These are phyloP conservation scores for Leersia perrieri DNA, from an alignment of 176 grass and related monocot genomes.

Conservation along the genomic window DNA sequence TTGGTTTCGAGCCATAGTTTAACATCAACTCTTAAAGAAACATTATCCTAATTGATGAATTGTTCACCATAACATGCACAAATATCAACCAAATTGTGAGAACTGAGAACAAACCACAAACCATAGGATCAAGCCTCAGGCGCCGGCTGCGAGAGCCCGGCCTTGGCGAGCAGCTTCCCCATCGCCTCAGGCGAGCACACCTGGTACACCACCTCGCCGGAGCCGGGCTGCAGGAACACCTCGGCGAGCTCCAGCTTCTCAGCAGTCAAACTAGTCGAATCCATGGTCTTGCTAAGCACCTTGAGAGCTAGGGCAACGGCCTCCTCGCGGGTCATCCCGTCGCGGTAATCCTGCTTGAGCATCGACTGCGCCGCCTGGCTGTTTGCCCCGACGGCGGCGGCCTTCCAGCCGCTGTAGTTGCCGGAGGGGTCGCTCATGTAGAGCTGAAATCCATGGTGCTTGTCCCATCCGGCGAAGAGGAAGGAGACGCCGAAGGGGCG, in stretches of 20 bases:
- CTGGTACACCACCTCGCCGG: constrained; percentile 77
- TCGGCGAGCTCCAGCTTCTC: constrained; percentile 76
- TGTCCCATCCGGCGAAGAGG: constrained; percentile 92
- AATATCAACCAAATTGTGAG: too few species aligned
- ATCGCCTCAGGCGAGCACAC: constrained; percentile 66
- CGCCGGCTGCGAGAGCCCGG: constrained; percentile 64
- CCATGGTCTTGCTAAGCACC: constrained; percentile 96
- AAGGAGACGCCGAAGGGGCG: constrained; percentile 95
- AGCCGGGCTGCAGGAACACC: constrained; percentile 57
- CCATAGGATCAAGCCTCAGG: constrained; percentile 44
- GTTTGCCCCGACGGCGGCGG: constrained; percentile 84
- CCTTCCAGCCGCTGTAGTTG: constrained; percentile 92
- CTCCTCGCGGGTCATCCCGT: constrained; percentile 76
- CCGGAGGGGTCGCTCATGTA: constrained; percentile 91
- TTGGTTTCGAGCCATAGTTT: neutral
- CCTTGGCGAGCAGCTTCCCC: constrained; percentile 58
- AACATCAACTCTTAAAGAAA: neutral
- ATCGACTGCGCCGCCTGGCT: constrained; percentile 94
- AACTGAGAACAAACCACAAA: neutral
- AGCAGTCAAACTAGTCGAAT: constrained; percentile 62
- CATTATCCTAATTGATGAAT: too few species aligned
- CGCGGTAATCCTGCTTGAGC: constrained; percentile 93
- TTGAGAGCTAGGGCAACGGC: constrained; percentile 77
- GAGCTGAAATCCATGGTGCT: constrained; percentile 84
- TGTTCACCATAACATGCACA: too few species aligned